phyloP scores from a whole-genome alignment of 768 basidiomycete genomes.

The Hypholoma sublateritium region DNA sequence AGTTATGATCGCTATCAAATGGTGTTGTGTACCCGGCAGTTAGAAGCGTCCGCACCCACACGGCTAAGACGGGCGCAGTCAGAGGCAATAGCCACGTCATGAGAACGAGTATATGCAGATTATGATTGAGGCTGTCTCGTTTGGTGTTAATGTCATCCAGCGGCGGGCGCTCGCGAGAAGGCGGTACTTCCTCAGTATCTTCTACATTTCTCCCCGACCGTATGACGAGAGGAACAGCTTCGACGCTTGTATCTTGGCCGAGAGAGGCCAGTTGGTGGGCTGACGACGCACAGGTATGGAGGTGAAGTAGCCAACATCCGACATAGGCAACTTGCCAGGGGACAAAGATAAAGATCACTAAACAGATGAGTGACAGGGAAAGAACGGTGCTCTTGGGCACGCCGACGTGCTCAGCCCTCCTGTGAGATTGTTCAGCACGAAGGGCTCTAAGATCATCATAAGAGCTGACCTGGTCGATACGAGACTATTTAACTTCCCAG shows the following conservation, averaged over 20 bases:
- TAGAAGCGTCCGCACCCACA: constrained; percentile 86
- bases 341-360: constrained; percentile 71
- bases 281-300: constrained; percentile 59
- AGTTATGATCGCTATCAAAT: constrained; percentile 80
- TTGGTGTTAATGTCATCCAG: constrained; percentile 17
- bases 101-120: constrained; percentile 64
- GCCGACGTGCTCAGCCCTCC: constrained; percentile 34
- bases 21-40: constrained; percentile 79
- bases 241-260: background rate
- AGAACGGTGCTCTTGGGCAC: constrained; percentile 49
- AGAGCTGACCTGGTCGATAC: constrained; percentile 36
- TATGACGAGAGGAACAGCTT: constrained; percentile 15
- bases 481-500: constrained; percentile 31
- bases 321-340: constrained; percentile 93
- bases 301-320: constrained; percentile 78
- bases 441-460: background rate
- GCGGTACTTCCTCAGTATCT: constrained; percentile 6
- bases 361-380: constrained; percentile 60
- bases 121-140: constrained; percentile 45
- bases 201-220: constrained; percentile 4
- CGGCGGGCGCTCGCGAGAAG: background rate
- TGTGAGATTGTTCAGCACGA: constrained; percentile 3
- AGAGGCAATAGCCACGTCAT: constrained; percentile 84
- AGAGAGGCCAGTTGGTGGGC: constrained; percentile 12
- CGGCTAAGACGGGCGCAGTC: constrained; percentile 72